Conservation (phyloP, 2,329 filamentous ascomycete species). For the Eutypella sp. region DNA sequence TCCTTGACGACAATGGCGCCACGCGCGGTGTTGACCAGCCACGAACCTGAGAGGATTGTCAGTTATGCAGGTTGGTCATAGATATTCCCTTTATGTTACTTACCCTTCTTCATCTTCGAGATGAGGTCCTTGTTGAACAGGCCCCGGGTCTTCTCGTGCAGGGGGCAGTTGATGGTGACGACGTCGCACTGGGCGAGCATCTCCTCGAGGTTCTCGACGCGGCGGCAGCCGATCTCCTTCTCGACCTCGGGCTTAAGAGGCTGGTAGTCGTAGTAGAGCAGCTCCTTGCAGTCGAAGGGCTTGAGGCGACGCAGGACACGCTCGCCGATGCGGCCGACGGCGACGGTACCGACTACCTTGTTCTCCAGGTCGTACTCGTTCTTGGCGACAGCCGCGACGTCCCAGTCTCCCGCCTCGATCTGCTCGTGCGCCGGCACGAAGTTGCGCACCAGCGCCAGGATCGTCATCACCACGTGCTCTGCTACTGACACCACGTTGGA, state of each 20-base stretch:
- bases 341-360: conserved; percentile 97
- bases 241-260: conserved; percentile 79
- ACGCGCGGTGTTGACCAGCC: conserved; percentile 98
- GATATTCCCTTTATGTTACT: conserved; percentile 19
- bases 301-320: conserved; percentile 93
- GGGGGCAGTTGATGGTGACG: conserved; percentile 98
- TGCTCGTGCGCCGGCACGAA: conserved; percentile 96
- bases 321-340: conserved; percentile 95
- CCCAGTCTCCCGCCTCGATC: conserved; percentile 84
- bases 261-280: conserved; percentile 99
- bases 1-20: conserved; percentile 99
- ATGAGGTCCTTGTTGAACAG: conserved; percentile 99
- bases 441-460: conserved; percentile 92
- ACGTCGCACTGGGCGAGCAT: conserved; percentile 92
- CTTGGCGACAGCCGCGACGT: conserved; percentile 94
- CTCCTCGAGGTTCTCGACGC: conserved; percentile 86
- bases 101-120: conserved; percentile 96
- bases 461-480: conserved; percentile 99
- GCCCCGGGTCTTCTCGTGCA: conserved; percentile 95
- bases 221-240: conserved; percentile 90
- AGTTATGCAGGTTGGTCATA: not conserved
- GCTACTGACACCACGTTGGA: conserved; percentile 98
- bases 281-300: conserved; percentile 98
- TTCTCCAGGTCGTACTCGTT: conserved; percentile 96
- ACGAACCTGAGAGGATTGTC: conserved; percentile 57